Evolutionary conservation across 106 monocot genomes (phyloP).

Genomic region (Xerophyta viscosa): DNA sequence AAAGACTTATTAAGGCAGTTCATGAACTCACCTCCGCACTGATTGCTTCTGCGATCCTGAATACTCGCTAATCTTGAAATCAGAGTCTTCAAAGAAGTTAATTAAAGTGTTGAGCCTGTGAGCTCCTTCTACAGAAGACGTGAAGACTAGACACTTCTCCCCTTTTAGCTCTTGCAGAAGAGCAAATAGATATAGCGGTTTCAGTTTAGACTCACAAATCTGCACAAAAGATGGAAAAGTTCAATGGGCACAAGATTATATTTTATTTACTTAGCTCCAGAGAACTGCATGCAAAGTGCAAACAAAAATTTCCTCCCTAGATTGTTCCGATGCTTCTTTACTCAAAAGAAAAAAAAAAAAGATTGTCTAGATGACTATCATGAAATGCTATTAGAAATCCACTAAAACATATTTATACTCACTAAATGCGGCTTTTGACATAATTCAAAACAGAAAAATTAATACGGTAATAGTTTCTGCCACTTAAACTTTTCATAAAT

Average conservation of each 20-base stretch:
- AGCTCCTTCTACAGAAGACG: conserved; percentile 73
- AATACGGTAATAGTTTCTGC: too few species aligned
- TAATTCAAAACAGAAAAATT: neutral
- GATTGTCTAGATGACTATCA: too few species aligned
- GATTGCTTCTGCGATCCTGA: conserved; percentile 66
- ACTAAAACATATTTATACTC: too few species aligned
- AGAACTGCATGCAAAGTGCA: too few species aligned
- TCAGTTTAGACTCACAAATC: conserved; percentile 73
- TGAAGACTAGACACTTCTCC: conserved; percentile 86
- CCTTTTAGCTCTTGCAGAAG: conserved; percentile 59
- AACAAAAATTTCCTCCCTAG: too few species aligned
- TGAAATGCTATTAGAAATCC: too few species aligned
- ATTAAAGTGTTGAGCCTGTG: conserved; percentile 61
- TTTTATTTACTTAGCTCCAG: too few species aligned
- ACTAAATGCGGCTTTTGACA: too few species aligned
- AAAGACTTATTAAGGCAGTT: neutral
- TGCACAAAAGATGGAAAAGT: conserved; percentile 15
- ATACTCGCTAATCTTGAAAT: conserved; percentile 70
- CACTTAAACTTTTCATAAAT: too few species aligned
- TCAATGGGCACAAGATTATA: too few species aligned
- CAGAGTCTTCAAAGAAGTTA: conserved; percentile 61
- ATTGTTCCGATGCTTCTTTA: too few species aligned
- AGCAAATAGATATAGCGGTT: conserved; percentile 64
- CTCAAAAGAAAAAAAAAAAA: too few species aligned
- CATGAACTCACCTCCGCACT: conserved; percentile 47